Conservation (phyloP, 2,329 filamentous ascomycete genomes). For the Exophiala calicioides region DNA sequence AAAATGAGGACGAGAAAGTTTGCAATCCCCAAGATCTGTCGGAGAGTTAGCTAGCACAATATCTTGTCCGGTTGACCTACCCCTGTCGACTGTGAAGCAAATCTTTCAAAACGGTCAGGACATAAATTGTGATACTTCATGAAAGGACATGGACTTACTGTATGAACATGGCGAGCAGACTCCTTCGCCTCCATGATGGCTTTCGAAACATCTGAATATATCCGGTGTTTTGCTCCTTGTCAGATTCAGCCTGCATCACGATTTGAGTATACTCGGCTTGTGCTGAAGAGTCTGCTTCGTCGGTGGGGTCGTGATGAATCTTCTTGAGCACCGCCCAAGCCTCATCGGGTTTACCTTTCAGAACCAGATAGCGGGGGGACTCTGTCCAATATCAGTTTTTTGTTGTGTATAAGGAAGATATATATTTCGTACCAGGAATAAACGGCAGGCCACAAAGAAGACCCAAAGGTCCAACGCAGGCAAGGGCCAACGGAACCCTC, state of each 20-base stretch:
- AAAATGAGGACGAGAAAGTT: slow-evolving; percentile 46
- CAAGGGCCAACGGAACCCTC: slow-evolving; percentile 17
- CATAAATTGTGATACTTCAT: background rate
- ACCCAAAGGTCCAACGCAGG: slow-evolving; percentile 10
- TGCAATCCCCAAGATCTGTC: slow-evolving; percentile 33
- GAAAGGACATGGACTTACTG: slow-evolving; percentile 8
- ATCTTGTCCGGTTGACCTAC: slow-evolving; percentile 10
- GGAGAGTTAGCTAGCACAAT: no score
- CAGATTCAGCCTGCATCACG: slow-evolving; percentile 18
- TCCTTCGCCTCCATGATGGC: slow-evolving; percentile 20
- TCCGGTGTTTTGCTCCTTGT: slow-evolving; percentile 19
- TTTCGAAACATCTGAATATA: slow-evolving; percentile 23
- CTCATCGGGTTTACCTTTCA: slow-evolving; percentile 13
- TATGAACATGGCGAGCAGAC: slow-evolving; percentile 17
- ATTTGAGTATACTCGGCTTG: slow-evolving; percentile 22
- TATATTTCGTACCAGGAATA: slow-evolving; percentile 12
- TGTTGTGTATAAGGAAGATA: background rate
- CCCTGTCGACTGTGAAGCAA: slow-evolving; percentile 35
- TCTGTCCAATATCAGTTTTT: slow-evolving; percentile 4
- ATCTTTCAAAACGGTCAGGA: slow-evolving; percentile 3
- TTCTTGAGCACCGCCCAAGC: slow-evolving; percentile 18
- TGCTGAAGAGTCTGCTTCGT: slow-evolving; percentile 12
- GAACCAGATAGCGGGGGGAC: slow-evolving; percentile 15
- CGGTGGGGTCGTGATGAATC: slow-evolving; percentile 17
- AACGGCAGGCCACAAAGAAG: slow-evolving; percentile 18